Base-by-base conservation (phyloP, 768 basidiomycete species). In the Leccinum imitatum region DNA sequence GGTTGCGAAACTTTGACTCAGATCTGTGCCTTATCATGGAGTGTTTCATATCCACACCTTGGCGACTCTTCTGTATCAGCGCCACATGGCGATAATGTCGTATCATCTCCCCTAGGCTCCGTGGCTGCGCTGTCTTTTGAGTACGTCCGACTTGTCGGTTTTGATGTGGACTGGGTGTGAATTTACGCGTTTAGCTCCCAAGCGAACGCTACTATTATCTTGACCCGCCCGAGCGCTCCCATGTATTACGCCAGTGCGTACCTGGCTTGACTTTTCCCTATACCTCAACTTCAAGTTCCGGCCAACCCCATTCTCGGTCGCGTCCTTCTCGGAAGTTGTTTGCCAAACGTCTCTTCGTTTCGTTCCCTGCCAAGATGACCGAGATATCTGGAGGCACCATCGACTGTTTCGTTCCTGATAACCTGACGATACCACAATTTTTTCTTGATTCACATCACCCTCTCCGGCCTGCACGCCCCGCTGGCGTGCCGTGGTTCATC, bases 371-470 rank as follows among this genome's bases (percentile, higher is more conserved):
- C 25, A 60, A 7, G 25, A 66, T 65, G 65, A 11, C 59, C 57
- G 70, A 75, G 57, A 68, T 73, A 63, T 61, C 63, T 25, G 65
- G 68, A n/a, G 69, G 63, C 8, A 57, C 63, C 44, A 57, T 73
- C 13, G 66, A 80, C 51, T 75, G 75, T 54, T 64, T 65, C 41
- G 83, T 87, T 56, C 87, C 87, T 15, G 86, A 89, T 64, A 70
- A 88, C 71, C 72, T 89, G 44, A 83, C 82, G 21, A 76, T 89
- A 9, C 82, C 87, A 7, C 88, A 89, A 70, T 89, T 89, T 68
- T 77, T 89, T 50, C 77, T 89, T 17, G 80, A 83, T 55, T 69
- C 67, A 23, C 68, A 73, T 23, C 75, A 81, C 47, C 71, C 77
- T 8, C 54, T 76, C 8, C 68, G 81, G 44, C 87, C 87, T 0